Evolutionary conservation across 371 early-diverging fungal species (phyloP).

Genomic region (Circinella minor): DNA sequence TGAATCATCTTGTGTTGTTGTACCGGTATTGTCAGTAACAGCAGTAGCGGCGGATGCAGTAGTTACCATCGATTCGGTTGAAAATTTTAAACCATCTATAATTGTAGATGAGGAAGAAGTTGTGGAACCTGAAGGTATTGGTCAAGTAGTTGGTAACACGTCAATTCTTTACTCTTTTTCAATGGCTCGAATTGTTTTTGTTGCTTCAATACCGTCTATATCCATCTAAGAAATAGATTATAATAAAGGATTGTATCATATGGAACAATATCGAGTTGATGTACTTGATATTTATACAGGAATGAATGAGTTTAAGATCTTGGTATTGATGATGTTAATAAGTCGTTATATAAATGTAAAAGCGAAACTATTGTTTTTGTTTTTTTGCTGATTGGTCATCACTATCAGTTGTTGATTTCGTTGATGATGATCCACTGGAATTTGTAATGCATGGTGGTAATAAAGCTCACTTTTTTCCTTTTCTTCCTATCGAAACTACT

Average conservation of each 20-base stretch:
- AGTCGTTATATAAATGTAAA: no score
- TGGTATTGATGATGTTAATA: no score
- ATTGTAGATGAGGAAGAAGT: no score
- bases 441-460: background rate
- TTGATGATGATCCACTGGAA: background rate
- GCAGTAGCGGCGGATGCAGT: background rate
- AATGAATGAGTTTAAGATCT: no score
- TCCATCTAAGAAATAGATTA: no score
- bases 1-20: conserved; percentile 1
- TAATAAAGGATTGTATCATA: no score
- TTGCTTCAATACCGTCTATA: conserved; percentile 85
- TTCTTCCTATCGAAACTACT: background rate
- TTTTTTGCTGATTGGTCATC: no score
- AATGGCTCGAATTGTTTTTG: conserved; percentile 70
- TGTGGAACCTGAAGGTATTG: conserved; percentile 13
- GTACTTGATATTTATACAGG: no score
- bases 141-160: conserved; percentile 40
- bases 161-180: conserved; percentile 72
- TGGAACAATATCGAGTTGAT: no score
- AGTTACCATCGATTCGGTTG: no score
- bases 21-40: background rate
- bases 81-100: no score
- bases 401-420: background rate
- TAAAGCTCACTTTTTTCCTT: background rate
- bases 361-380: no score